Conservation (phyloP, 2,329 filamentous ascomycete species). For the Macrophomina pseudophaseolina region DNA sequence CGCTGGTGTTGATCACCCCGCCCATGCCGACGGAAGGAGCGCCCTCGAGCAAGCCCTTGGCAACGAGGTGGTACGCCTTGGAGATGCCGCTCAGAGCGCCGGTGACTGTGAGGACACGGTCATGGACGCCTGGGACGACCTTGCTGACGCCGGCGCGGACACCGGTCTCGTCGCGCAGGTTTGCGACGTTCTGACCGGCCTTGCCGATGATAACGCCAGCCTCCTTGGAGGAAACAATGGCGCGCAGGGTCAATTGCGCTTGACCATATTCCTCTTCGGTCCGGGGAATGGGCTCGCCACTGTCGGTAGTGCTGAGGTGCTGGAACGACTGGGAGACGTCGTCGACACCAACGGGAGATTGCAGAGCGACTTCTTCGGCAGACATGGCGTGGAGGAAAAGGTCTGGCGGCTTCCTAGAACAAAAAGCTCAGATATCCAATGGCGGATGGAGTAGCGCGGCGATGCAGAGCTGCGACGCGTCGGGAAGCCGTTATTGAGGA, state of each 20-base stretch:
- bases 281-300: constrained; percentile 81
- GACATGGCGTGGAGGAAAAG: constrained; percentile 43
- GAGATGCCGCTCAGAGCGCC: constrained; percentile 87
- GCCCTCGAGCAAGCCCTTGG: constrained; percentile 87
- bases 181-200: constrained; percentile 96
- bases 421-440: constrained; percentile 19
- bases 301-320: constrained; percentile 51
- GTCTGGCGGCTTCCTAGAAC: constrained; percentile 21
- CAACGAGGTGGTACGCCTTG: constrained; percentile 91
- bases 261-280: constrained; percentile 97
- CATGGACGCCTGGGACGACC: constrained; percentile 95
- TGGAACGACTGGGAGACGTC: constrained; percentile 51
- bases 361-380: constrained; percentile 43
- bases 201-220: constrained; percentile 99
- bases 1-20: constrained; percentile 81
- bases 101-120: constrained; percentile 94
- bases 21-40: constrained; percentile 97
- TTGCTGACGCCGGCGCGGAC: constrained; percentile 99
- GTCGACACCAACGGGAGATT: constrained; percentile 40
- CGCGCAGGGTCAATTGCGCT: constrained; percentile 89
- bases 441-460: constrained; percentile 8
- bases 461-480: constrained; percentile 22
- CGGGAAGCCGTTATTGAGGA: constrained; percentile 2
- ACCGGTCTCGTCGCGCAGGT: constrained; percentile 94
- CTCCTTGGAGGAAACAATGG: constrained; percentile 98